Base-by-base conservation (phyloP, 1,284 basidiomycete genomes). In the Golubevia pallescens region DNA sequence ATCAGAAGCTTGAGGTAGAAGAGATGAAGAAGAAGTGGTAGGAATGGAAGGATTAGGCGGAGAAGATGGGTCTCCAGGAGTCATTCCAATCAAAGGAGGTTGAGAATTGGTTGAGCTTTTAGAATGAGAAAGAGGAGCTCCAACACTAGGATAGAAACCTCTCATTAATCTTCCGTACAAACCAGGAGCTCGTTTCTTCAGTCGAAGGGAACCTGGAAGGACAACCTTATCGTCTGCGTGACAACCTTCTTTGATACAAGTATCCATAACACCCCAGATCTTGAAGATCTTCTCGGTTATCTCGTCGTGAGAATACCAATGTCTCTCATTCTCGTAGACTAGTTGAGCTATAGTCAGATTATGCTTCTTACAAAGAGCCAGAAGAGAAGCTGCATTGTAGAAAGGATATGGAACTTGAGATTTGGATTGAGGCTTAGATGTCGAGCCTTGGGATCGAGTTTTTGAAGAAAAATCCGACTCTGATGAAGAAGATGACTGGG, bases 181-280 rank as follows among this genome's bases (percentile, higher is more conserved):
- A 24, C 23, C 23, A 34, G 55, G 55, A 34, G 55, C 55, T 8
- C 55, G 10, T 24, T 34, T 24, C n/a, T 57, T 57, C 23, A 57
- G 55, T 10, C 55, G 55, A 34, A 84, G 62, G 6, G 78, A 73
- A 1, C 81, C 81, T 7, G 81, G 81, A 3, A 84, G 61, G 4
- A 48, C 13, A 16, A 65, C 38, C 19, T 68, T 64, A 28, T 84
- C 75, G 16, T 60, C 62, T 20, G 69, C 74, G 60, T 80, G 72
- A 19, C 78, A 75, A 23, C 81, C 81, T 1, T 77, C 74, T 10
- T 76, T 69, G 32, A 84, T 83, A 24, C 80, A 79, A 24, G 75
- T 75, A 65, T 84, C 81, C 81, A 84, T 84, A 10, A 76, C 75
- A 3, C 65, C 65, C 81, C 81, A 84, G 42, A 84, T 82, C 32